A percentile compares a stretch with the other conserved stretches of the same genome.
These are phyloP conservation scores for Entelexis paramagnoliae DNA, from an alignment of 1,139 yeast species.

Conservation along the genomic window DNA sequence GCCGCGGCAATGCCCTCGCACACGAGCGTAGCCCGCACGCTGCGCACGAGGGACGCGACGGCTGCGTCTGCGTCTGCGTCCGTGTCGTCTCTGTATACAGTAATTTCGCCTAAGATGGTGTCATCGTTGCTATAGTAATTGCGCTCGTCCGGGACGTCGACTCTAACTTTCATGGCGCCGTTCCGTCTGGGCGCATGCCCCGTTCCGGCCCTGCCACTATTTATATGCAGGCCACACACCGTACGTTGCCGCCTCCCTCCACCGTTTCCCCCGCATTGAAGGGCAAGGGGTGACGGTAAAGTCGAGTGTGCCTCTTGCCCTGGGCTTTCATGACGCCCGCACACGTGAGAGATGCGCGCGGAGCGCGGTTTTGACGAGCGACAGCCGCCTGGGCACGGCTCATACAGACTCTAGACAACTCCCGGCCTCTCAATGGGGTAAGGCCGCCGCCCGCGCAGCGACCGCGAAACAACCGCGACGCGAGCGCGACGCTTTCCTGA, in stretches of 20 bases:
- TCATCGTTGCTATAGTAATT: slow-evolving; percentile 15
- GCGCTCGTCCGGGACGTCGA: slow-evolving; percentile 9
- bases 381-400: no score
- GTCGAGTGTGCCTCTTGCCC: slow-evolving; percentile 31
- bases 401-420: no score
- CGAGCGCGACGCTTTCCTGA: no score
- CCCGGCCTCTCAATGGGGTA: no score
- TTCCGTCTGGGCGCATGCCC: no score
- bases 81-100: neutral
- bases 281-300: slow-evolving; percentile 2
- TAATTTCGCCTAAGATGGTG: slow-evolving; percentile 7
- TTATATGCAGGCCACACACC: neutral
- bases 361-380: no score
- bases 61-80: slow-evolving; percentile 6
- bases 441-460: no score
- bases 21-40: slow-evolving; percentile 2
- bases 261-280: neutral
- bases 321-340: neutral
- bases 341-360: neutral
- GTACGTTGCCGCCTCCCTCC: slow-evolving; percentile 1
- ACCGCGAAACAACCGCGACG: no score
- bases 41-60: neutral
- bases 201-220: neutral
- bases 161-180: slow-evolving; percentile 7
- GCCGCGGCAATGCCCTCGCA: slow-evolving; percentile 14